phyloP scores from a whole-genome alignment of 192 early-diverging fungal genomes.

The Entomortierella beljakovae region DNA sequence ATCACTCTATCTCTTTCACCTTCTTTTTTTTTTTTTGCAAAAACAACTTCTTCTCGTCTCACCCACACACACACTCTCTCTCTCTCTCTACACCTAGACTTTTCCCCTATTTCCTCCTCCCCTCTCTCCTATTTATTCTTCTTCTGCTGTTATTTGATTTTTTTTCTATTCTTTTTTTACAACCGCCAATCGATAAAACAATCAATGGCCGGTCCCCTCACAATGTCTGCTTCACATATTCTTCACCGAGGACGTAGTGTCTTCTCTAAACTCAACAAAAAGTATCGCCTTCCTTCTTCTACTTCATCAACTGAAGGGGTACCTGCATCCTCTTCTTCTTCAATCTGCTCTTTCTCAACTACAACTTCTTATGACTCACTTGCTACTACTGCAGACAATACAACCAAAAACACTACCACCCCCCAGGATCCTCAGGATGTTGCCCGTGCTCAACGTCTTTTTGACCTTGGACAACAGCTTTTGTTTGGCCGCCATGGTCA shows the following conservation, averaged over 20 bases:
- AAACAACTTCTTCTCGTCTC: not conserved
- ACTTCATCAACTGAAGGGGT: slow-evolving; percentile 3
- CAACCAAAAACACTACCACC: not conserved
- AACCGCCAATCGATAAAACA: slow-evolving; percentile 21
- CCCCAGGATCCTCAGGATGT: slow-evolving; percentile 12
- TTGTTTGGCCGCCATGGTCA: slow-evolving; percentile 67
- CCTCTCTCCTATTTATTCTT: not conserved
- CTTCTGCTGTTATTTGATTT: not conserved
- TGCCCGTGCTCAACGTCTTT: slow-evolving; percentile 27
- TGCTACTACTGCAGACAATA: not conserved
- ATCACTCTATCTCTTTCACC: not conserved
- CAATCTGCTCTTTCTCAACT: slow-evolving; percentile 30
- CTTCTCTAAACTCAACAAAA: slow-evolving; percentile 55
- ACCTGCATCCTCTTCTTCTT: slow-evolving; percentile 3
- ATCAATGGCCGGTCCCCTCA: slow-evolving; percentile 28
- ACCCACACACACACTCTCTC: slow-evolving; percentile 1
- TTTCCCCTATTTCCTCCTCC: not conserved
- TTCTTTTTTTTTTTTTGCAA: not conserved
- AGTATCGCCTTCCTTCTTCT: slow-evolving; percentile 26
- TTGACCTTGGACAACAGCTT: slow-evolving; percentile 42
- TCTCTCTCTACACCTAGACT: not conserved
- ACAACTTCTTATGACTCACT: slow-evolving; percentile 22
- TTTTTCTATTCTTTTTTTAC: not conserved
- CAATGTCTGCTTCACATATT: slow-evolving; percentile 50
- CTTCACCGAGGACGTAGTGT: slow-evolving; percentile 46